phyloP scores from a whole-genome alignment of 306 rosid species.

The Elaeagnus macrophylla region DNA sequence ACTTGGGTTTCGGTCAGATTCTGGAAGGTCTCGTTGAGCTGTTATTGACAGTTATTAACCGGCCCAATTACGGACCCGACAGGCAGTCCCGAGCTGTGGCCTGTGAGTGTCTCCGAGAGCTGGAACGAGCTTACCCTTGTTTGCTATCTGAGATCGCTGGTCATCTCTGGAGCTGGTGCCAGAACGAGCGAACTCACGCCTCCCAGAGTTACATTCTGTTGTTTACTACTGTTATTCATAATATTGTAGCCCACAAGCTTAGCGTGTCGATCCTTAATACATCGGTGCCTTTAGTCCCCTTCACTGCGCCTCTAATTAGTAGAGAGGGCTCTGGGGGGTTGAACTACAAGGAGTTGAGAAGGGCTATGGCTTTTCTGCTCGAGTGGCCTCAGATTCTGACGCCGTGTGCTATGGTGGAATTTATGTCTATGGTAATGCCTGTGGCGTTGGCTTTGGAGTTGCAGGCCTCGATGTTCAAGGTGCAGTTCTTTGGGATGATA shows the following conservation, averaged over 20 bases:
- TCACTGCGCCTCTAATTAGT: constrained; percentile 41
- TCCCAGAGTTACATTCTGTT: constrained; percentile 67
- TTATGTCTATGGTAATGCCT: constrained; percentile 57
- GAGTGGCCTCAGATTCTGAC: constrained; percentile 87
- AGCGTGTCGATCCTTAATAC: constrained; percentile 58
- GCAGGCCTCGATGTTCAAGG: constrained; percentile 85
- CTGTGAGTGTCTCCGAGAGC: constrained; percentile 81
- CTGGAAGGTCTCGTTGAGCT: constrained; percentile 52
- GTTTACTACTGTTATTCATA: constrained; percentile 52
- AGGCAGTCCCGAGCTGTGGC: constrained; percentile 66
- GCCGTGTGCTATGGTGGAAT: constrained; percentile 81
- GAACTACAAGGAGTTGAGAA: constrained; percentile 72
- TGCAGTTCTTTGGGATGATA: constrained; percentile 82
- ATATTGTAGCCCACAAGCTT: constrained; percentile 39
- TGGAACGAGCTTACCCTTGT: constrained; percentile 63
- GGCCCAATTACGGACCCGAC: constrained; percentile 66
- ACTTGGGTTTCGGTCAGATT: constrained; percentile 19
- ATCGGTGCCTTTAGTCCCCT: constrained; percentile 57
- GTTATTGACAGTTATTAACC: constrained; percentile 55
- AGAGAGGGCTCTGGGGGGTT: constrained; percentile 22
- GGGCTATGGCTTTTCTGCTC: constrained; percentile 72
- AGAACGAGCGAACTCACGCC: constrained; percentile 84
- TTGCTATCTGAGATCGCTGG: constrained; percentile 73
- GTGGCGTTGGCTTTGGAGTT: constrained; percentile 69
- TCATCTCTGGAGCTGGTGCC: constrained; percentile 81